Evolutionary conservation across 257 asterid genomes (phyloP), one percentile per base, ranked within the genome.

Genomic region (Fraxinus anomala): DNA sequence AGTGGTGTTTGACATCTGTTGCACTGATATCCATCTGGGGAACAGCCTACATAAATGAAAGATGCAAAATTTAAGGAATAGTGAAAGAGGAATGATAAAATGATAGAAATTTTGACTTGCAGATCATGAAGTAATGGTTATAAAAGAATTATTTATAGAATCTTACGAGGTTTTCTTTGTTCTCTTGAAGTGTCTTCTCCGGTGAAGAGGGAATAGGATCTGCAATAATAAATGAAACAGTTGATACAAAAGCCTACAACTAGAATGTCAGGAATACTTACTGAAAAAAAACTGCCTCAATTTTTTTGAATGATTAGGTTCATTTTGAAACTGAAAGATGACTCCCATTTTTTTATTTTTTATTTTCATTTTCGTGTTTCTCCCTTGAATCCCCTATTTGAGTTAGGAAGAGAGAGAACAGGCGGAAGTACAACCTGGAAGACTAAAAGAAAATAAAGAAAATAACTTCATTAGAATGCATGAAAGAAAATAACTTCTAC

Each of bases 121-220:
- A 61, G 33, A 28, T 10, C 17, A 1, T 3, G 11, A 39, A 21
- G 19, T 21, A 2, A 8, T 21, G 33, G 23, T 23, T 61, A 21
- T 61, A 61, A 6, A 51, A 61, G 17, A 61, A 61, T 61, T 61
- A 23, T 61, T 61, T 7, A 23, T 23, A 61, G 4, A 61, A 9
- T 61, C 68, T 67, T 84, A 94, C 99, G 92, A 87, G 66, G 82
- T 94, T 94, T 82, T 94, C 99, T 80, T 94, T 92, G 85, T 92
- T 87, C 47, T 91, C 98, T 83, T 86, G 82, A 75, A 80, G 87
- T 77, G 76, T 73, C 70, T 85, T 86, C 76, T 87, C 86, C 23
- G 88, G 82, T 24, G 88, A 79, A 76, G 90, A 74, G 65, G 79
- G 73, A 54, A 79, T 63, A 30, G 82, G 79, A 77, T 86, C 98